These are phyloP conservation scores for Shiraia sp. DNA, from an alignment of 2,329 filamentous ascomycete genomes.

Conservation along the genomic window DNA sequence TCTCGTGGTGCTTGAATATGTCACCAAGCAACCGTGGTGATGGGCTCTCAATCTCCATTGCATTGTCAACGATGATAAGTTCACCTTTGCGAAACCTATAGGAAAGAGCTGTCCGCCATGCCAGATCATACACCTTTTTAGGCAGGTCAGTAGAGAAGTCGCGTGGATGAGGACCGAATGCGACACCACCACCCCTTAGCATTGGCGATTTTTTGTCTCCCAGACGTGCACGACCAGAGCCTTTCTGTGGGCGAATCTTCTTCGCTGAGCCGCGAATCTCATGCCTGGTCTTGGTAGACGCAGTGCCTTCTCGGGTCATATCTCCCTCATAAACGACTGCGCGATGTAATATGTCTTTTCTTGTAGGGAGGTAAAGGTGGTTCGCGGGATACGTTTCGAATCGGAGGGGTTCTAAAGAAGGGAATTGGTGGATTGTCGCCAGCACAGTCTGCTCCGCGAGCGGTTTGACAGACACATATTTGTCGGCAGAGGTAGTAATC, in stretches of 20 bases:
- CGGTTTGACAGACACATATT: conserved; percentile 39
- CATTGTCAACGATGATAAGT: conserved; percentile 80
- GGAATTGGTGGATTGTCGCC: conserved; percentile 88
- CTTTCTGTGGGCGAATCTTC: conserved; percentile 88
- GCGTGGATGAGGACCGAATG: conserved; percentile 86
- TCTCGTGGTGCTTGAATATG: conserved; percentile 71
- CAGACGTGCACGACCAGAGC: conserved; percentile 75
- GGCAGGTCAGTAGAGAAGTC: conserved; percentile 86
- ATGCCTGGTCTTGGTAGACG: conserved; percentile 58
- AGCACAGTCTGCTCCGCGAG: conserved; percentile 61
- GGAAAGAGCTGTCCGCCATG: conserved; percentile 90
- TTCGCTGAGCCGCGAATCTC: conserved; percentile 82
- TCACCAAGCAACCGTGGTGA: conserved; percentile 65
- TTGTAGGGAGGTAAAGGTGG: conserved; percentile 84
- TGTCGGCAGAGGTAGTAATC: conserved; percentile 47
- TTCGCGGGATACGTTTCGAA: conserved; percentile 78
- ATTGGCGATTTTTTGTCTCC: conserved; percentile 83
- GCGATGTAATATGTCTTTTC: conserved; percentile 88
- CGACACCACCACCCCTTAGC: conserved; percentile 81
- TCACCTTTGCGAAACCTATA: conserved; percentile 89
- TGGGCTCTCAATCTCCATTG: conserved; percentile 70
- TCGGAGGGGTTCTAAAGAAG: conserved; percentile 78
- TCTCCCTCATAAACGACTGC: conserved; percentile 94
- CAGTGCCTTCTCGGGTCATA: conserved; percentile 76
- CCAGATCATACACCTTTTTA: conserved; percentile 90